Percentiles rank a stretch among this genome's conserved stretches.
Conservation (phyloP, 192 early-diverging fungal species). For the Podila verticillata region DNA sequence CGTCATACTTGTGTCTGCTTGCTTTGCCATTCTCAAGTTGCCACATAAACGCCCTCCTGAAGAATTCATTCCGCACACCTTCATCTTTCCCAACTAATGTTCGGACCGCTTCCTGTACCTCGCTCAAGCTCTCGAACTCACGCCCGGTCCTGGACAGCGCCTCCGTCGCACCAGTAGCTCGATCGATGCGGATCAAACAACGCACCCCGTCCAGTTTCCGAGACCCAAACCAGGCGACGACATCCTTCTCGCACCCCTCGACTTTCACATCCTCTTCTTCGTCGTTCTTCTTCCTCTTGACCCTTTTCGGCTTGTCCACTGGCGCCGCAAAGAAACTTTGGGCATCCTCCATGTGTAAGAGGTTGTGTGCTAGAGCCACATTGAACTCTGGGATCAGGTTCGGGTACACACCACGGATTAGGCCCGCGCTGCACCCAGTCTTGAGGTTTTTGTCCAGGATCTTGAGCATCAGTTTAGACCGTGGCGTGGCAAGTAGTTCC, state of each 20-base stretch:
- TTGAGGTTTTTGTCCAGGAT: constrained; percentile 50
- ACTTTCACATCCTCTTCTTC: background rate
- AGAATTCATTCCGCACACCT: constrained; percentile 10
- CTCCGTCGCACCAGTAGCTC: constrained; percentile 19
- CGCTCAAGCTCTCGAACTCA: constrained; percentile 27
- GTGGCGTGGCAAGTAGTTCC: constrained; percentile 2
- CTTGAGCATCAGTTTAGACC: constrained; percentile 39
- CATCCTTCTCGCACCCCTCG: background rate
- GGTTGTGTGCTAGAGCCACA: constrained; percentile 29
- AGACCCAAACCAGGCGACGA: constrained; percentile 52
- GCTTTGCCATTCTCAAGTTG: background rate
- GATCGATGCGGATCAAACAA: constrained; percentile 51
- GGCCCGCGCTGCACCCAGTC: constrained; percentile 20
- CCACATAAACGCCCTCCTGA: constrained; percentile 5
- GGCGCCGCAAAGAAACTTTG: constrained; percentile 3
- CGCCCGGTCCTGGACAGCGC: constrained; percentile 55
- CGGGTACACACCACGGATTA: constrained; percentile 25
- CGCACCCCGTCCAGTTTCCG: constrained; percentile 63
- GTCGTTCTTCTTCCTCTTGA: background rate
- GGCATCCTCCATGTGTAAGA: constrained; percentile 6
- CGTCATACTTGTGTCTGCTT: background rate
- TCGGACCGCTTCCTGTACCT: constrained; percentile 27
- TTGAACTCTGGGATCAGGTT: constrained; percentile 19
- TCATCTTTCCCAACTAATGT: background rate
- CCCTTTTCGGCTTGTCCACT: background rate